Evolutionary conservation across 1,284 basidiomycete species (phyloP).

Genomic region (Austroboletus rostrupii): DNA sequence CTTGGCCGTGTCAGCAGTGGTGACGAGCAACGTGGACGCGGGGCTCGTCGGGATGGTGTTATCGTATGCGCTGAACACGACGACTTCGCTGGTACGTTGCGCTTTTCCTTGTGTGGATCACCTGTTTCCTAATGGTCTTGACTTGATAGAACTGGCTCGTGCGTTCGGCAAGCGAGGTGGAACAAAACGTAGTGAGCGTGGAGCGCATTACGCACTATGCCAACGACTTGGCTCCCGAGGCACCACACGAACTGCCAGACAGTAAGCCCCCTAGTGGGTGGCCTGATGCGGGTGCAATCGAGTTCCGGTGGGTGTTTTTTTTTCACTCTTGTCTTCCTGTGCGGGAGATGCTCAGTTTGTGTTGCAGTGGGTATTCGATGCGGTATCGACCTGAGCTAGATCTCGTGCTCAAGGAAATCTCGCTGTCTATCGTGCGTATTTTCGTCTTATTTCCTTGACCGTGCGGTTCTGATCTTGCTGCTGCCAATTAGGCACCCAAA

Average conservation of each 20-base stretch:
- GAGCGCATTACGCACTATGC: slow-evolving; percentile 76
- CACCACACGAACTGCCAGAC: slow-evolving; percentile 69
- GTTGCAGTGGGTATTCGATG: slow-evolving; percentile 66
- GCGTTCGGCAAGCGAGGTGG: slow-evolving; percentile 84
- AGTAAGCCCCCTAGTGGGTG: slow-evolving; percentile 60
- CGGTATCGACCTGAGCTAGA: slow-evolving; percentile 82
- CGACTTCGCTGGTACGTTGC: slow-evolving; percentile 59
- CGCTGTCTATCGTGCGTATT: slow-evolving; percentile 55
- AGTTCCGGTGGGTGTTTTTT: slow-evolving; percentile 55
- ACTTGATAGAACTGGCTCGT: slow-evolving; percentile 79
- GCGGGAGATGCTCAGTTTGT: background rate
- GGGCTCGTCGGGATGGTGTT: slow-evolving; percentile 90
- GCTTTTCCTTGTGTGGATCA: fast-evolving
- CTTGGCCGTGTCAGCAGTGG: slow-evolving; percentile 67
- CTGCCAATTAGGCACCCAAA: slow-evolving; percentile 49
- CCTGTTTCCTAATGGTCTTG: slow-evolving; percentile 1
- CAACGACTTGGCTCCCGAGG: slow-evolving; percentile 67
- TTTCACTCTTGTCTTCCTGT: background rate
- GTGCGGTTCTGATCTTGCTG: background rate
- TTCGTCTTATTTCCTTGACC: background rate
- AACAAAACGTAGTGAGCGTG: slow-evolving; percentile 90
- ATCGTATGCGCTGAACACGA: slow-evolving; percentile 81
- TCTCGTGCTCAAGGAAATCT: slow-evolving; percentile 72
- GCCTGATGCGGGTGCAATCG: slow-evolving; percentile 76
- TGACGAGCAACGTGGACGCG: slow-evolving; percentile 76